Evolutionary conservation across 192 early-diverging fungal genomes (phyloP).

Genomic region (Lobosporangium transversale): DNA sequence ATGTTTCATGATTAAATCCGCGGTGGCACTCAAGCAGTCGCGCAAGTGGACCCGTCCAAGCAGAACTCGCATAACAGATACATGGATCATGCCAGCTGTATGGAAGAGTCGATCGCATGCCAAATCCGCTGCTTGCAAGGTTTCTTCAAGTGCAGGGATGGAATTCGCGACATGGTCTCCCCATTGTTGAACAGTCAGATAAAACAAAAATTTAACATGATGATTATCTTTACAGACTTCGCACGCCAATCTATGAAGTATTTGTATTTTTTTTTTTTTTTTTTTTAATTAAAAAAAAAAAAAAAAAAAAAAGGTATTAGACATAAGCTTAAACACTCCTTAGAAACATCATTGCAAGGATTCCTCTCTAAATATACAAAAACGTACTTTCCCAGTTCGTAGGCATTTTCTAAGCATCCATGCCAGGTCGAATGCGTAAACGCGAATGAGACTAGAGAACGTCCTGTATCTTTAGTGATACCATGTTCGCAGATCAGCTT

Average conservation of each 20-base stretch:
- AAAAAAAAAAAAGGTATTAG: neutral
- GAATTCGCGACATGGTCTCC: slow-evolving; percentile 49
- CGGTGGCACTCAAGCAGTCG: slow-evolving; percentile 29
- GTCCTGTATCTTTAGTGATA: slow-evolving; percentile 36
- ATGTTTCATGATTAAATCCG: slow-evolving; percentile 39
- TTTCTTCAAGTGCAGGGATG: slow-evolving; percentile 38
- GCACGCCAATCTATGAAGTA: slow-evolving; percentile 30
- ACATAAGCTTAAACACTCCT: too few relatives aligned
- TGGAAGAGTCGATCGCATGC: slow-evolving; percentile 41
- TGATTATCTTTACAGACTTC: slow-evolving; percentile 24
- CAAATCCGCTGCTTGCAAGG: slow-evolving; percentile 21
- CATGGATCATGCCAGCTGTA: slow-evolving; percentile 31
- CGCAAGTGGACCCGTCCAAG: slow-evolving; percentile 30
- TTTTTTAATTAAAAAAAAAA: too few relatives aligned
- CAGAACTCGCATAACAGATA: slow-evolving; percentile 31
- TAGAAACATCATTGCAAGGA: too few relatives aligned
- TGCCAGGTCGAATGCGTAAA: slow-evolving; percentile 47
- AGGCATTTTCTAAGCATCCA: slow-evolving; percentile 39
- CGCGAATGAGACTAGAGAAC: slow-evolving; percentile 35
- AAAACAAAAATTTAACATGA: slow-evolving; percentile 41
- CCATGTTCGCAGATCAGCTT: slow-evolving; percentile 36
- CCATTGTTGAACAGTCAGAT: slow-evolving; percentile 49
- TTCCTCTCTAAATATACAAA: neutral
- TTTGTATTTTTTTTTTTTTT: too few relatives aligned
- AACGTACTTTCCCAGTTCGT: slow-evolving; percentile 42